Base-by-base conservation (phyloP, 371 early-diverging fungal genomes). In the Circinella umbellata region DNA sequence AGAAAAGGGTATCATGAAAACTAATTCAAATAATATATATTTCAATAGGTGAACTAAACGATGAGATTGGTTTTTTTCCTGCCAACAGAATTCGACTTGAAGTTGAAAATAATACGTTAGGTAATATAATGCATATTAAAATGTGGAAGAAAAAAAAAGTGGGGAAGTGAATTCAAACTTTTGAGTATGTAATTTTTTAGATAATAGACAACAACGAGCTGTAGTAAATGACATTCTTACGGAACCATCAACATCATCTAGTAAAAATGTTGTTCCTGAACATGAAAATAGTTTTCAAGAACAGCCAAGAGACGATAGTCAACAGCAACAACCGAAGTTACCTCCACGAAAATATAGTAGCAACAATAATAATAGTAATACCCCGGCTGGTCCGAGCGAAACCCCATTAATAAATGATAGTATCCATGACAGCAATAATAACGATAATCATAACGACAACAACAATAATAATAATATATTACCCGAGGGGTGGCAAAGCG, bases 11-110 rank as follows among this genome's bases (percentile, higher is more conserved):
- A 42, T 42, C 27, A 27, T 27, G 27, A 27, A 27, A 27, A 27
- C 27, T 2, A 27, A 27, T 27, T 27, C 27, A 27, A 27, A 27
- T 27, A 27, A 42, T 42, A 11, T 11, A 42, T 42, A 42, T 42
- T 9, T 11, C 10, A 42, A 9, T 18, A 84, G 85, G 85, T 17
- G 82, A 82, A 66, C 63, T 84, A 4, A 75, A 82, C 54, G 79
- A 80, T 37, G 75, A 77, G 47, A 84, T 84, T 72, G 85, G 85
- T 0, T 81, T 84, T 62, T 84, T 84, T 72, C 85, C 85, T 74
- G 85, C 80, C 49, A 84, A 84, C 67, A 72, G 85, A 75, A 79
- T 73, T 46, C 77, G 77, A 15, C 66, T 78, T 39, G 73, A 75
- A 63, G 60, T 47, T 27, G 67, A 67, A 20, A 36, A 66, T 3